Base-by-base conservation (phyloP, 345 rosid species). In the Fremontodendron californicum region DNA sequence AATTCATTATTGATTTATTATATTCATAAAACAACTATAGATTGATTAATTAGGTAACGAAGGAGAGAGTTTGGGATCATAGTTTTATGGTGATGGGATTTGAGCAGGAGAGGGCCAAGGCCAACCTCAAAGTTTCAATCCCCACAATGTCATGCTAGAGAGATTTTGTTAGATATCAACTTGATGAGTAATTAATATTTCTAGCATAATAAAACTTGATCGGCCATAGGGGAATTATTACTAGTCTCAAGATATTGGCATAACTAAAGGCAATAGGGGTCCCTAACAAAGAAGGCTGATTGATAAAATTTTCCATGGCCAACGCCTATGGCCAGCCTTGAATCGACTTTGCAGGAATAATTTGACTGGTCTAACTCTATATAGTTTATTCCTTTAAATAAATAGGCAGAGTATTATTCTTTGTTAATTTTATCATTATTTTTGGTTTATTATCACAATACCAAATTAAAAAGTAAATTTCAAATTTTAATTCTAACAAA, bases 181-280 rank as follows among this genome's bases (percentile, higher is more conserved):
- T 61, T 61, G 65, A 61, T 29, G 35, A 33, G 35, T 33, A 33
- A 33, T 33, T 33, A 33, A 33, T 62, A 62, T 19, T 62, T 15
- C 5, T 48, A 29, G 67, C 18, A 16, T 62, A 71, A 51, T 31
- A 51, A 71, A 71, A 52, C 19, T 35, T 13, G 43, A 52, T 71
- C 25, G 77, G 79, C 48, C 70, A 51, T 73, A 42, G 46, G 62
- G 71, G 61, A 64, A 78, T 77, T 78, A 80, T 78, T 72, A 75
- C 66, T 31, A 43, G 33, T 42, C 75, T 60, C 75, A 45, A 60
- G 55, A 57, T 84, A 54, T 77, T 79, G 49, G 60, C 78, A 54
- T 27, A 21, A 29, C 37, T 25, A 79, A 78, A 83, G 73, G 69
- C 79, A 71, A 23, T 27, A 60, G 3, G 81, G 83, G 83, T 75